These are phyloP conservation scores for Onygenales sp. DNA, from an alignment of 2,329 filamentous ascomycete species.

Conservation along the genomic window DNA sequence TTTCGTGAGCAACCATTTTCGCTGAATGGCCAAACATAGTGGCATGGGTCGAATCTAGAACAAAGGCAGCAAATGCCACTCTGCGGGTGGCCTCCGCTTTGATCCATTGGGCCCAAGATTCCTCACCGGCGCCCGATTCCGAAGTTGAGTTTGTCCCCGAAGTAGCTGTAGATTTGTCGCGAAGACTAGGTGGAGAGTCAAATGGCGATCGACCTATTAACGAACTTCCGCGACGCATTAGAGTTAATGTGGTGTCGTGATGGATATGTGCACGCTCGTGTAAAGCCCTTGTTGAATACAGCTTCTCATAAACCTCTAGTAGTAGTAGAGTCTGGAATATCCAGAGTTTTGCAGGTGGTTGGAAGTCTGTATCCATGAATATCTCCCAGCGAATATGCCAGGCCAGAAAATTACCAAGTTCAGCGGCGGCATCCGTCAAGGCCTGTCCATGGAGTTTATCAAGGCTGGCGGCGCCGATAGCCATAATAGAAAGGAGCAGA, in stretches of 20 bases:
- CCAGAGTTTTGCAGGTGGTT: conserved; percentile 90
- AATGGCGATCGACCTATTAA: conserved; percentile 76
- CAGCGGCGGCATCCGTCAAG: conserved; percentile 65
- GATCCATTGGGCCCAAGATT: conserved; percentile 96
- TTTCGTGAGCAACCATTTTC: conserved; percentile 94
- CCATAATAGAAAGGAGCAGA: conserved; percentile 79
- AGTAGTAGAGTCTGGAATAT: conserved; percentile 85
- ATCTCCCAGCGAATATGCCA: conserved; percentile 95
- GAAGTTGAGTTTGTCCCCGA: conserved; percentile 40
- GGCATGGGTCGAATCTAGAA: conserved; percentile 90
- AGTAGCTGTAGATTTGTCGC: conserved; percentile 41
- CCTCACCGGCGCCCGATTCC: conserved; percentile 63
- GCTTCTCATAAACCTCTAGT: conserved; percentile 92
- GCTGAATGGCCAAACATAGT: conserved; percentile 98
- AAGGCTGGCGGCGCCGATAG: conserved; percentile 80
- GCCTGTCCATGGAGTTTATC: conserved; percentile 71
- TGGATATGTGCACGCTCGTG: conserved; percentile 96
- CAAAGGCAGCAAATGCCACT: conserved; percentile 86
- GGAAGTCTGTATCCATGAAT: conserved; percentile 82
- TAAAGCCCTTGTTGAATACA: conserved; percentile 84
- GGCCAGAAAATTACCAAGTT: conserved; percentile 80
- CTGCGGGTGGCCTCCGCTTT: conserved; percentile 83
- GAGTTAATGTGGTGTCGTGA: conserved; percentile 85
- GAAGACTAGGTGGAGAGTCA: conserved; percentile 70
- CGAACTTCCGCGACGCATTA: conserved; percentile 90